Evolutionary conservation across 129 eudicot genomes (phyloP).

Genomic region (Arctium lappa): DNA sequence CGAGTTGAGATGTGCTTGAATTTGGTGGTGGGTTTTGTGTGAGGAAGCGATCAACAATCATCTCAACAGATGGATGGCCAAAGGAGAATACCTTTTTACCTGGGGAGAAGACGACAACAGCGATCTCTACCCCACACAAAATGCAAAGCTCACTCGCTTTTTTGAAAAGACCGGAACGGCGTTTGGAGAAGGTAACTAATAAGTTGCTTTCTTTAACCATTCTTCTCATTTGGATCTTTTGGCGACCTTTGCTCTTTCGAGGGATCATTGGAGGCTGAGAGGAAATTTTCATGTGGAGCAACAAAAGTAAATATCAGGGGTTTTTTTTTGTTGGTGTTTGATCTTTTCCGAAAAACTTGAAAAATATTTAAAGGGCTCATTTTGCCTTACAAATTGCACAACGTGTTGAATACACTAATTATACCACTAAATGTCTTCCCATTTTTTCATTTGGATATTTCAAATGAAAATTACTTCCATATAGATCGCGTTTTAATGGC

Average conservation of each 20-base stretch:
- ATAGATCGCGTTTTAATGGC: background rate
- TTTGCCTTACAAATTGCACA: background rate
- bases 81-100: constrained; percentile 55
- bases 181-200: constrained; percentile 57
- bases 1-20: constrained; percentile 31
- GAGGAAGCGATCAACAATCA: constrained; percentile 34
- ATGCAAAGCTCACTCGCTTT: constrained; percentile 63
- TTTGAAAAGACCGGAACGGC: constrained; percentile 53
- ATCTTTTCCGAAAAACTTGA: background rate
- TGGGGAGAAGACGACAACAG: constrained; percentile 55
- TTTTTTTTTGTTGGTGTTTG: background rate
- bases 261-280: constrained; percentile 11
- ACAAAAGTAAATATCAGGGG: background rate
- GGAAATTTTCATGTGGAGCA: background rate
- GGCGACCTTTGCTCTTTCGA: constrained; percentile 48
- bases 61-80: constrained; percentile 59
- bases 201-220: constrained; percentile 52
- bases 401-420: constrained; percentile 2
- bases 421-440: constrained; percentile 17
- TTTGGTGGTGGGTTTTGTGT: constrained; percentile 25
- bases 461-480: constrained; percentile 17
- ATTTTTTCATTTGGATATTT: constrained; percentile 4
- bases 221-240: constrained; percentile 44
- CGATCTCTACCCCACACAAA: constrained; percentile 48
- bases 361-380: constrained; percentile 26